Percentiles rank a stretch among this genome's conserved stretches.
Evolutionary conservation across 495 filamentous ascomycete species (phyloP).

Genomic region (Talaromyces nanjingensis): DNA sequence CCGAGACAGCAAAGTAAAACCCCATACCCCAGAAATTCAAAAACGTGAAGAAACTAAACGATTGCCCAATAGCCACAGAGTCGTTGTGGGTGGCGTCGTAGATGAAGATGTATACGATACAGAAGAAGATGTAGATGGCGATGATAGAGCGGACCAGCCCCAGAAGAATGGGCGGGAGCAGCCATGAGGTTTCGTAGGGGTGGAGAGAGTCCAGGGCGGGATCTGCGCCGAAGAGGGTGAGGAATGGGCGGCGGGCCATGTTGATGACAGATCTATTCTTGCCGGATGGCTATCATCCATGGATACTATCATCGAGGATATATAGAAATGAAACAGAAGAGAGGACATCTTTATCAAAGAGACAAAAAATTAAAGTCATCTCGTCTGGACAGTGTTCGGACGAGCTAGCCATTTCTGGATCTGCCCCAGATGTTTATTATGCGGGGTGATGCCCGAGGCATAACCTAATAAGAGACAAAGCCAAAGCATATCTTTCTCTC

Average conservation of each 20-base stretch:
- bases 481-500: no score
- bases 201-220: slow-evolving; percentile 48
- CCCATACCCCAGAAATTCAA: slow-evolving; percentile 72
- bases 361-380: background rate
- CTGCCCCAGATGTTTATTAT: background rate
- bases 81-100: slow-evolving; percentile 40
- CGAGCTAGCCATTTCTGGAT: background rate
- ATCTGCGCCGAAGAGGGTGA: slow-evolving; percentile 22
- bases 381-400: background rate
- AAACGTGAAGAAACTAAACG: slow-evolving; percentile 77
- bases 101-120: slow-evolving; percentile 60
- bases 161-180: slow-evolving; percentile 58
- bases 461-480: background rate
- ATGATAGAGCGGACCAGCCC: slow-evolving; percentile 45
- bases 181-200: slow-evolving; percentile 70
- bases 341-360: background rate
- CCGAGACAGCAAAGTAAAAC: slow-evolving; percentile 64
- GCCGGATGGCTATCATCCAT: background rate
- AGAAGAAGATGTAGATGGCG: slow-evolving; percentile 42
- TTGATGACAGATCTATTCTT: background rate
- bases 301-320: background rate
- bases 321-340: background rate
- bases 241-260: slow-evolving; percentile 16
- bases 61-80: slow-evolving; percentile 32
- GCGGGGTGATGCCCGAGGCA: background rate